Base-by-base conservation (phyloP, 2,329 filamentous ascomycete genomes). In the Colletotrichum salicis region DNA sequence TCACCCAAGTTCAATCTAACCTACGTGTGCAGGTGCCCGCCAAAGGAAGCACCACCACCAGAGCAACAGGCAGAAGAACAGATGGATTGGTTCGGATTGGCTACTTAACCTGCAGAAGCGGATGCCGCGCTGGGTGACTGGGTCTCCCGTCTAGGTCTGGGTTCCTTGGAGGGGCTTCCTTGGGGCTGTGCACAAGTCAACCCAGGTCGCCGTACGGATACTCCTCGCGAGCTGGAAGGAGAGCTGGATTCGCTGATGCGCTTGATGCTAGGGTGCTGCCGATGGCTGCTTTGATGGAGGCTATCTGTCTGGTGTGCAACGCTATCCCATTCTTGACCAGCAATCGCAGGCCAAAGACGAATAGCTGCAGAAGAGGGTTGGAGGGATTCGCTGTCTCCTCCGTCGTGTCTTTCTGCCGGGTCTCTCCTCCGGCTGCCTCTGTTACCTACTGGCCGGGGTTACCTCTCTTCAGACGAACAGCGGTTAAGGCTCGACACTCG, bases 131-230 rank as follows among this genome's bases (percentile, higher is more conserved):
- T 64, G 60, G 60, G 45, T 52, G 37, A 29, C 69, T 64, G 60
- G 60, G 60, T 63, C 27, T 29, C 27, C 27, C 27, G 27, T 29
- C 60, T 63, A 45, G 60, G 41, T 48, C 41, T 48, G 41, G 69
- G 65, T 69, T 71, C 55, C 65, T 33, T 60, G 59, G 65, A 69
- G 69, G 69, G 69, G 69, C 69, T 69, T 55, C 35, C 69, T 69
- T 51, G 69, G 69, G 69, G 65, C 69, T 71, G 69, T 71, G 69
- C 69, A 71, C 69, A 60, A 67, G 57, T 70, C 68, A 67, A 67
- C 51, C 57, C 64, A 58, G 64, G 66, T 51, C 51, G 52, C 59
- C 56, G 64, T 68, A 41, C 67, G 57, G 64, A 64, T 61, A 12
- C 51, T 57, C 33, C 62, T 64, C 51, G 35, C n/a, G 22, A 48